A percentile compares a stretch with the other conserved stretches of the same genome.
phyloP scores from a whole-genome alignment of 257 asterid species.

The Mentha longifolia region DNA sequence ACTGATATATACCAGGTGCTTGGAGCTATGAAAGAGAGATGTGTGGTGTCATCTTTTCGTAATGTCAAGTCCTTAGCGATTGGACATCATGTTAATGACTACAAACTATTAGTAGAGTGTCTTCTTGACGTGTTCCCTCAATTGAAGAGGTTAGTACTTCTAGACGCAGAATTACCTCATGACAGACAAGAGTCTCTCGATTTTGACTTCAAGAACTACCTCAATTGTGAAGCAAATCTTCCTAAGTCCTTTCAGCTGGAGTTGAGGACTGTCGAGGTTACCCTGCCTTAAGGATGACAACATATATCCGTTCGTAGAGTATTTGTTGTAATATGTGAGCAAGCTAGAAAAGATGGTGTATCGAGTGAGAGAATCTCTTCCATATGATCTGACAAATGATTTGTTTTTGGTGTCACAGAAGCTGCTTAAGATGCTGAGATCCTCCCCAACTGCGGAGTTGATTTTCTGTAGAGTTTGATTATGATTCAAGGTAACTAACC shows the following conservation, averaged over 20 bases:
- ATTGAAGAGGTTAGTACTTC: neutral
- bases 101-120: neutral
- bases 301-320: neutral
- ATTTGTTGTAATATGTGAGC: neutral
- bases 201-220: neutral
- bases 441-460: neutral
- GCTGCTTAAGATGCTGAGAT: too few relatives aligned
- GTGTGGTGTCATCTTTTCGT: neutral
- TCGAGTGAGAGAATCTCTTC: too few relatives aligned
- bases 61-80: neutral
- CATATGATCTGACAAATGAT: too few relatives aligned
- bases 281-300: neutral
- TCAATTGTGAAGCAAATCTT: neutral
- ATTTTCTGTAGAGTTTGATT: neutral
- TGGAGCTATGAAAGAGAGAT: neutral
- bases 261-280: slow-evolving; percentile 10
- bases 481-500: too few relatives aligned
- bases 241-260: slow-evolving; percentile 1
- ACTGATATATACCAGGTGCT: neutral
- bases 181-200: neutral
- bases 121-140: slow-evolving; percentile 9
- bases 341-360: neutral
- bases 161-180: too few relatives aligned
- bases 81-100: neutral
- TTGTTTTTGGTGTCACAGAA: too few relatives aligned